A percentile compares a stretch with the other conserved stretches of the same genome.
Conservation (phyloP, 2,329 filamentous ascomycete species). For the Colletotrichum sp. region DNA sequence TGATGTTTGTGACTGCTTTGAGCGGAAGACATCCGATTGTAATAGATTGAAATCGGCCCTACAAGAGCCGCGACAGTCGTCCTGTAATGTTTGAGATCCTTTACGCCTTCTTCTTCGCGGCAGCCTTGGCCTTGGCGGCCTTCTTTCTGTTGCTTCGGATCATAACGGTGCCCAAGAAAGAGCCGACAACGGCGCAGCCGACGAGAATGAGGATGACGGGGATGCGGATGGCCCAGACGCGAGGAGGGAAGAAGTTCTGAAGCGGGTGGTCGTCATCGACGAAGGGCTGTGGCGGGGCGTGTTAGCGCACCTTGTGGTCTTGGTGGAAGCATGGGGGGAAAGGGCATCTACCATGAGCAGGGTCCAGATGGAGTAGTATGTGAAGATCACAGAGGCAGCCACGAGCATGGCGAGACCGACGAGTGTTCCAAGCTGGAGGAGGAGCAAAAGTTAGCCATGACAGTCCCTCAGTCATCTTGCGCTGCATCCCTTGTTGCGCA, state of each 20-base stretch:
- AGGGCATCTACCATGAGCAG: conserved; percentile 80
- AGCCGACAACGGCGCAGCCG: conserved; percentile 91
- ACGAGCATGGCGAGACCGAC: conserved; percentile 72
- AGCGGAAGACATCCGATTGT: neutral
- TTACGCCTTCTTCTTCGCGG: conserved; percentile 84
- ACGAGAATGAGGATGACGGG: conserved; percentile 95
- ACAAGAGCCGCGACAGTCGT: neutral
- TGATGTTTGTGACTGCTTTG: neutral
- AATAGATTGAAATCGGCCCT: neutral
- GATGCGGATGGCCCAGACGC: conserved; percentile 98
- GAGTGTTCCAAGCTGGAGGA: conserved; percentile 82
- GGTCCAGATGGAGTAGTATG: conserved; percentile 98
- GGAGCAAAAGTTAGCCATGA: conserved; percentile 1
- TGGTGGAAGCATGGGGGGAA: neutral
- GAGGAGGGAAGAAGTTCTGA: conserved; percentile 93
- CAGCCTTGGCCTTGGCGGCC: conserved; percentile 88
- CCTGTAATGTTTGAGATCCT: neutral
- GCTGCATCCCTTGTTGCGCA: conserved; percentile 3
- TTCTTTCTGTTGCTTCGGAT: conserved; percentile 99
- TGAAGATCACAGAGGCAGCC: conserved; percentile 67
- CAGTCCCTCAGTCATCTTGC: neutral
- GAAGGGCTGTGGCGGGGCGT: conserved; percentile 72
- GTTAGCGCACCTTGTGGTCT: conserved; percentile 11
- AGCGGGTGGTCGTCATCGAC: conserved; percentile 94
- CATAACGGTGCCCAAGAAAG: conserved; percentile 97